Conservation (phyloP, 1,284 basidiomycete genomes). For the Hemileia vastatrix region DNA sequence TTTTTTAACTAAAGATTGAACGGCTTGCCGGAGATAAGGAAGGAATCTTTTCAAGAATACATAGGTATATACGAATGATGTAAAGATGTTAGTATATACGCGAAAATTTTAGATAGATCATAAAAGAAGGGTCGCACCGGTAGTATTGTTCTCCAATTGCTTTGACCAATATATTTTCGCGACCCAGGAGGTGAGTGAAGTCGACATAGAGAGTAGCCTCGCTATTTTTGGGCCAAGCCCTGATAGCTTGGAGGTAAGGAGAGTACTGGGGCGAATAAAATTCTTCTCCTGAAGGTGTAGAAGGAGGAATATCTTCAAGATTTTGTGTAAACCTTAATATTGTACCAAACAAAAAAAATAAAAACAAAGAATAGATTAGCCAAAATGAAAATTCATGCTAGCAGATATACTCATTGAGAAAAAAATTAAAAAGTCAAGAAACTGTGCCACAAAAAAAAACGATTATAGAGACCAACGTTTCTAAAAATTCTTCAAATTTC, state of each 20-base stretch:
- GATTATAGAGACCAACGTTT: constrained; percentile 56
- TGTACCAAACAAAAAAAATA: constrained; percentile 3
- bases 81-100: not conserved
- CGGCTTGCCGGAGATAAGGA: constrained; percentile 80
- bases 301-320: constrained; percentile 42
- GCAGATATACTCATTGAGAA: constrained; percentile 4
- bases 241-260: constrained; percentile 80
- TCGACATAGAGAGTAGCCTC: constrained; percentile 94
- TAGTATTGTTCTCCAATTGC: constrained; percentile 94
- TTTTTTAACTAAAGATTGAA: constrained; percentile 76
- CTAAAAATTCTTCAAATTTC: constrained; percentile 79
- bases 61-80: constrained; percentile 1
- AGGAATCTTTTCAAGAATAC: constrained; percentile 54
- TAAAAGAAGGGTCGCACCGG: constrained; percentile 49
- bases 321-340: constrained; percentile 13
- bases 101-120: too few species aligned
- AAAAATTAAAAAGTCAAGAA: not conserved
- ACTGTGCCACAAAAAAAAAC: constrained; percentile 18
- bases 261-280: constrained; percentile 43
- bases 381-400: not conserved
- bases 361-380: constrained; percentile 4
- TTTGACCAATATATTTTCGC: constrained; percentile 81
- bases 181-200: constrained; percentile 76
- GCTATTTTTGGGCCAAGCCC: constrained; percentile 82
- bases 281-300: constrained; percentile 63